Percentiles rank a stretch among this genome's conserved stretches.
Evolutionary conservation across 1,284 basidiomycete genomes (phyloP).

Genomic region (Apiotrichum akiyoshidainum): DNA sequence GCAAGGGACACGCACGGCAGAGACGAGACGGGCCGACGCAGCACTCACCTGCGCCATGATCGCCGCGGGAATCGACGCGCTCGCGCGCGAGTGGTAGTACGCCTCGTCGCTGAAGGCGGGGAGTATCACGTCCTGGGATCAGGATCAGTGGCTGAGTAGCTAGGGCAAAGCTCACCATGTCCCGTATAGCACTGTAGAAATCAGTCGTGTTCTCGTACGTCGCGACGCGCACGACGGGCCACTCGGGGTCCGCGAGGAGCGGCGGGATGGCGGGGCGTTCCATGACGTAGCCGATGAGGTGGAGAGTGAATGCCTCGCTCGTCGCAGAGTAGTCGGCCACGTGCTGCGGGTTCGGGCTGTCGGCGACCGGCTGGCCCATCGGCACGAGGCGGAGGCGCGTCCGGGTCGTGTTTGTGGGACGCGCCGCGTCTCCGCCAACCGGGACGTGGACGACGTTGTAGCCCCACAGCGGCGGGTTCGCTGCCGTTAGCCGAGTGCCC

Average conservation of each 20-base stretch:
- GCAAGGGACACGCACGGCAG: too few relatives aligned
- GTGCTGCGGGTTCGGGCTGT: neutral
- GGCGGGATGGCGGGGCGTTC: neutral
- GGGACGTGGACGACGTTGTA: neutral
- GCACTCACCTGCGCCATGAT: slow-evolving; percentile 5
- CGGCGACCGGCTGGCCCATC: neutral
- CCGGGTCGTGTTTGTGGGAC: neutral
- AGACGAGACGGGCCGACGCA: too few relatives aligned
- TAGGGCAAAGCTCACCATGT: slow-evolving; percentile 3
- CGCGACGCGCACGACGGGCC: slow-evolving; percentile 5
- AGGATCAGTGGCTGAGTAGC: neutral
- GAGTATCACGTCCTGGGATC: slow-evolving; percentile 1
- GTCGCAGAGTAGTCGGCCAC: neutral
- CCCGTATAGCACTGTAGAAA: neutral
- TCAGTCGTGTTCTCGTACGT: neutral
- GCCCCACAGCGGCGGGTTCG: slow-evolving; percentile 1
- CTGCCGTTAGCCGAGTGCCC: neutral
- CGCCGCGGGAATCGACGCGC: slow-evolving; percentile 3
- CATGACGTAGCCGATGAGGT: slow-evolving; percentile 1
- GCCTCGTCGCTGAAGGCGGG: slow-evolving; percentile 3
- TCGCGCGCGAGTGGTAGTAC: neutral
- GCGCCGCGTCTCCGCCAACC: too few relatives aligned
- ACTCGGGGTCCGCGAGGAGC: neutral
- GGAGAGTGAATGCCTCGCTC: slow-evolving; percentile 10
- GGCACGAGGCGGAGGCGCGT: neutral